Evolutionary conservation across 495 filamentous ascomycete genomes (phyloP).

Genomic region (Talaromyces adpressus): DNA sequence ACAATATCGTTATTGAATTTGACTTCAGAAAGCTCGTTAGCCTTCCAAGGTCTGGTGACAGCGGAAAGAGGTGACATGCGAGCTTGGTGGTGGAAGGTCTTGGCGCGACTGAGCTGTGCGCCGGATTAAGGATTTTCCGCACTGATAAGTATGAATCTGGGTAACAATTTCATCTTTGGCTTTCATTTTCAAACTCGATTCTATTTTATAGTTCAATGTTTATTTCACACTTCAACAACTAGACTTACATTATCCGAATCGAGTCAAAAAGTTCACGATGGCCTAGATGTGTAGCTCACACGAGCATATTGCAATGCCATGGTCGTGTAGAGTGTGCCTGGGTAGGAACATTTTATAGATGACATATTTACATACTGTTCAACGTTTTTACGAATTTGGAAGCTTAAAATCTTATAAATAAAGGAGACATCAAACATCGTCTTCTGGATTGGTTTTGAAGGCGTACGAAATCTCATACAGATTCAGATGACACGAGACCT

Average conservation of each 20-base stretch:
- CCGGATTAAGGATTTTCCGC: not conserved
- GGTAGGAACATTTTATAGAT: not conserved
- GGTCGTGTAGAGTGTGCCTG: not conserved
- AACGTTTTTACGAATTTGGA: not conserved
- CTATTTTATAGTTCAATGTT: not conserved
- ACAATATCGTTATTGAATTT: not conserved
- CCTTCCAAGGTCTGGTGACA: not conserved
- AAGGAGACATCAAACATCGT: no score
- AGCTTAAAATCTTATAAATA: not conserved
- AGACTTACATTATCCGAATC: not conserved
- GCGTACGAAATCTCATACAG: no score
- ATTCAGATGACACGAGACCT: no score
- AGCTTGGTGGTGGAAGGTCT: conserved; percentile 6
- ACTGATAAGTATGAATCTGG: not conserved
- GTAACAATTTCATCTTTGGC: not conserved
- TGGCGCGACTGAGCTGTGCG: not conserved
- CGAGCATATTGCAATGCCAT: not conserved
- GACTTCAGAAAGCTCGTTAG: not conserved
- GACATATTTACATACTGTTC: not conserved
- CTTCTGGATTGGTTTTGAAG: not conserved
- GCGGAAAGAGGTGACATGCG: not conserved
- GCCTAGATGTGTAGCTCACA: not conserved
- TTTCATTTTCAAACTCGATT: not conserved
- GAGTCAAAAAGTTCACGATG: not conserved
- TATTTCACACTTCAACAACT: not conserved